Conservation (phyloP, 2,329 filamentous ascomycete species). For the Colletotrichum godetiae region DNA sequence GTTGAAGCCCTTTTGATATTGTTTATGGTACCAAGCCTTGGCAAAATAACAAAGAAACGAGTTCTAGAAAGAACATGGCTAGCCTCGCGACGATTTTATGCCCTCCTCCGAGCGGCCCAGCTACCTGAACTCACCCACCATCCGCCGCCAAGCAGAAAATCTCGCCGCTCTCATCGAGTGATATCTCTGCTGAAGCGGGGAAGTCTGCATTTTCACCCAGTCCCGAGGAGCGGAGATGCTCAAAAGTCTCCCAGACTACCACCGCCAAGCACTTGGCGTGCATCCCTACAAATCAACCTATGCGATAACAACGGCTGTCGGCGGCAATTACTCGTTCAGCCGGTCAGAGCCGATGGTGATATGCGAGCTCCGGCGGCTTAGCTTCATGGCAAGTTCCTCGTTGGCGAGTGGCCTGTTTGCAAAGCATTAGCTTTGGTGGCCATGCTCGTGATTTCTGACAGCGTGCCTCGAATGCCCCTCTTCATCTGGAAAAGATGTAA, state of each 20-base stretch:
- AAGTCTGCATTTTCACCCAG: neutral
- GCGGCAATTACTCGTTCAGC: neutral
- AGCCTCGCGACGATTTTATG: neutral
- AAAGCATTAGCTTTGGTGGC: neutral
- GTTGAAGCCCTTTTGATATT: neutral
- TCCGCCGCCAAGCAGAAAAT: neutral
- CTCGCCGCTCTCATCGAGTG: neutral
- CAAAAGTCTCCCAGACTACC: neutral
- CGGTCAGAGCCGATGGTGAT: neutral
- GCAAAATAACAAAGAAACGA: neutral
- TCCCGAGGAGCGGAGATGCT: slow-evolving; percentile 24
- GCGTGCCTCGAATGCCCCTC: too few relatives aligned
- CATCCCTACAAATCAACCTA: slow-evolving; percentile 9
- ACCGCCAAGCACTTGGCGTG: slow-evolving; percentile 21
- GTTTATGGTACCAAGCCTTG: neutral
- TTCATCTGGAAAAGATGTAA: too few relatives aligned
- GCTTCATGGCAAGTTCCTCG: neutral
- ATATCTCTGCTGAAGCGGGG: neutral
- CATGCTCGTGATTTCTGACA: too few relatives aligned
- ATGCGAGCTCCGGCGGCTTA: neutral
- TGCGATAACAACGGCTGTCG: slow-evolving; percentile 17
- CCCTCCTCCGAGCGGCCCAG: too few relatives aligned
- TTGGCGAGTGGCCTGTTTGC: neutral
- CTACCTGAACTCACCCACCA: too few relatives aligned
- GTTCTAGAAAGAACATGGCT: neutral